A percentile compares a stretch with the other conserved stretches of the same genome.
Conservation (phyloP, 257 asterid genomes). For the Fraxinus pennsylvanica region DNA sequence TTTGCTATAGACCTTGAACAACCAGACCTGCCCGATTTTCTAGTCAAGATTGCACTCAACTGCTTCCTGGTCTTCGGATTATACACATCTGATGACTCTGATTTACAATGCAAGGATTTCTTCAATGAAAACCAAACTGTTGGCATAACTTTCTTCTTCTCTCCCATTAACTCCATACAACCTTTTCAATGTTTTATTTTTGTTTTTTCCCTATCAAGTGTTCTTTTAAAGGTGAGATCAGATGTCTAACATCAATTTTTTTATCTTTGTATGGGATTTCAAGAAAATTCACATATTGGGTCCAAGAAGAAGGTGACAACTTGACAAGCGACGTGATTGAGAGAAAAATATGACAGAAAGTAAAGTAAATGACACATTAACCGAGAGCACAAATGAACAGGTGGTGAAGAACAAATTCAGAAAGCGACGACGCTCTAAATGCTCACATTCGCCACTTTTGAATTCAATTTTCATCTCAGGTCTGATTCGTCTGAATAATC, state of each 20-base stretch:
- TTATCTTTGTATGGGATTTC: not conserved
- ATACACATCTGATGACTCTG: slow-evolving; percentile 63
- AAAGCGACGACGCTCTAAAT: not conserved
- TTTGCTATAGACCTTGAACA: slow-evolving; percentile 75
- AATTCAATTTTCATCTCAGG: slow-evolving; percentile 28
- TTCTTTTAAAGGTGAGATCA: too few species aligned
- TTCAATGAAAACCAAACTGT: slow-evolving; percentile 63
- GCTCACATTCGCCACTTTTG: slow-evolving; percentile 31
- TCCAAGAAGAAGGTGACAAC: slow-evolving; percentile 21
- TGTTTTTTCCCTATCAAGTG: not conserved
- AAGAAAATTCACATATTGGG: slow-evolving; percentile 26
- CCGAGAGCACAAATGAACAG: slow-evolving; percentile 6
- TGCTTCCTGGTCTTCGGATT: slow-evolving; percentile 49
- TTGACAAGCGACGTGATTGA: not conserved
- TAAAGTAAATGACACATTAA: slow-evolving; percentile 23
- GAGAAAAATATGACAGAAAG: slow-evolving; percentile 8
- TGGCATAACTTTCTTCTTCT: slow-evolving; percentile 45
- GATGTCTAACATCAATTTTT: too few species aligned
- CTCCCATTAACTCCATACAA: slow-evolving; percentile 33
- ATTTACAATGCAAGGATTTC: slow-evolving; percentile 62
- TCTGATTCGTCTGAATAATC: not conserved
- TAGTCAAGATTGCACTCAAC: slow-evolving; percentile 36
- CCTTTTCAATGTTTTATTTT: not conserved
- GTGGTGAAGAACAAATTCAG: slow-evolving; percentile 11
- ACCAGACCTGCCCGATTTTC: slow-evolving; percentile 58